Base-by-base conservation (phyloP, 441 rosid species). In the Erodium texanum region DNA sequence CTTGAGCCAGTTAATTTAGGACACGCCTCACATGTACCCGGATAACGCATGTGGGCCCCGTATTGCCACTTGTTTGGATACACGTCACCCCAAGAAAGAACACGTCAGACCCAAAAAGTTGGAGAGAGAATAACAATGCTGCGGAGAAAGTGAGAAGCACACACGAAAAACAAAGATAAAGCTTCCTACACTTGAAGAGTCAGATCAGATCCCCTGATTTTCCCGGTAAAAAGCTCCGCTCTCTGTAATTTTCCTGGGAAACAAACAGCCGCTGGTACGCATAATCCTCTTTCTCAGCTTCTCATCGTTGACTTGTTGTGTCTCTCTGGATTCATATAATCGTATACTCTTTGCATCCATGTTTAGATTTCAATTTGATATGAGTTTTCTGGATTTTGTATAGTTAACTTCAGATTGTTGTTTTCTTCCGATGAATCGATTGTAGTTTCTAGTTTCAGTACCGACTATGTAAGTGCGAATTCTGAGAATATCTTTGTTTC, bases 131-230 rank as follows among this genome's bases (percentile, higher is more conserved):
- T 34, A 34, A 34, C 38, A 34, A 34, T 34, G 38, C 38, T 34
- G 38, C 23, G 62, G 61, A 54, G 61, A 54, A 18, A 54, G 61
- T 54, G 61, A 54, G 61, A 19, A 54, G 61, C 24, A 56, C 62
- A 56, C 9, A 34, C 38, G 9, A 7, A 34, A 34, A 0, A 34
- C 38, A 34, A 34, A 19, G 62, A 56, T 56, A 56, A 56, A 56
- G 62, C 62, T 56, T 56, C 62, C 24, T 10, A 45, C 15, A 11
- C 52, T 45, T 16, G 18, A 14, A 12, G 52, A n/a, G 52, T 45
- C 52, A n/a, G 52, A 12, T n/a, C 61, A 41, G 52, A 45, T 10
- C 18, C n/a, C 16, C 18, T 15, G 7, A 50, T 50, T 50, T 50
- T 50, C 56, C 56, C 56, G 56, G 56, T 50, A 50, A 50, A 50